Evolutionary conservation across 2,329 filamentous ascomycete genomes (phyloP).

Genomic region (Fusarium clavum): DNA sequence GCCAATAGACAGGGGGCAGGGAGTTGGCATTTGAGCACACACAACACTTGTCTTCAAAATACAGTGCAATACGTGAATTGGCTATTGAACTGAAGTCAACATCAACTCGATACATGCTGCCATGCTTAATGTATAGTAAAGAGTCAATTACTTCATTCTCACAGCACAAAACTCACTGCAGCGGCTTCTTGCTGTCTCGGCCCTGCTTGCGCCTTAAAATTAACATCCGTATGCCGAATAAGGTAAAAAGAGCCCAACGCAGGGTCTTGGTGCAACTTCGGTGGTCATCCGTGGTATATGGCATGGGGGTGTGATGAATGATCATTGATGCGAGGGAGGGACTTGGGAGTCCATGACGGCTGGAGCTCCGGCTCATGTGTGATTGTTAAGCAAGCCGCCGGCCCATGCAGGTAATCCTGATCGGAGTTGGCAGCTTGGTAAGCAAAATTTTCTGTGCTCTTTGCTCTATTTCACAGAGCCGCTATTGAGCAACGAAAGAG

Average conservation of each 20-base stretch:
- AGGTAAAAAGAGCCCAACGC: conserved; percentile 14
- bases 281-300: conserved; percentile 5
- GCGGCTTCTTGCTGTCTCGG: not conserved
- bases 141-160: not conserved
- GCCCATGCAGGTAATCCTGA: conserved; percentile 13
- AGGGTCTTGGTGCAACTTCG: conserved; percentile 23
- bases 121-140: not conserved
- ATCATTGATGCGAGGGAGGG: conserved; percentile 29
- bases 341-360: conserved; percentile 37
- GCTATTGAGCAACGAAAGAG: conserved; percentile 8
- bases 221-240: not conserved
- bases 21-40: conserved; percentile 27
- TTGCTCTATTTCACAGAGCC: not conserved
- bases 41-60: not conserved
- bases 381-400: conserved; percentile 43
- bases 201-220: not conserved
- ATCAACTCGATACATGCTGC: not conserved
- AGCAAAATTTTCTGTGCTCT: conserved; percentile 12
- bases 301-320: conserved; percentile 25
- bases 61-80: not conserved
- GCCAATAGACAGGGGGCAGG: conserved; percentile 36
- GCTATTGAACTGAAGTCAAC: not conserved
- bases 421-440: conserved; percentile 22
- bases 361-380: conserved; percentile 28
- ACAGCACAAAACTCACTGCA: not conserved